Base-by-base conservation (phyloP, 192 early-diverging fungal species). In the Umbelopsis vinacea region DNA sequence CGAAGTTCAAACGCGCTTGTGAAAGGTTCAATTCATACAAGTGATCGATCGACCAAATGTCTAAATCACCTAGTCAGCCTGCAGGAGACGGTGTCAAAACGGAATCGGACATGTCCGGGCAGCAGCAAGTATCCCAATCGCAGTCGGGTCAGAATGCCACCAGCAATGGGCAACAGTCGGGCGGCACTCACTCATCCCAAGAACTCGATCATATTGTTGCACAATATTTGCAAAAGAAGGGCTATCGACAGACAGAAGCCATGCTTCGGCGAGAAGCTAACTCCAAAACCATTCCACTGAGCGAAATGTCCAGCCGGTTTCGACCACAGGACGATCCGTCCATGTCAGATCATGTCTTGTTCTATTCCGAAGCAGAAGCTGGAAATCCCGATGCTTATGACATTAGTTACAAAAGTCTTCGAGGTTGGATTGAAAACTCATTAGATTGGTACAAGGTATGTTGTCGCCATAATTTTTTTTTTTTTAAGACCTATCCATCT, bases 381-480 rank as follows among this genome's bases (percentile, higher is more conserved):
- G 92, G 87, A 14, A 94, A 95, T 74, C 92, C 95, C 5, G 90
- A 92, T 71, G 90, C 89, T 12, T 97, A 97, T 71, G 89, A 91
- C 52, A 77, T 87, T 52, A 90, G 88, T 67, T 98, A 98, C 81
- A 84, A 81, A 21, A 84, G 85, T 71, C 81, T 99, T 66, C 79
- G 92, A 52, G 84, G 87, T 46, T 97, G 94, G 95, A 91, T 98
- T 48, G 95, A 98, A 63, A 92, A 92, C 70, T 98, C 95, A 7
- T 85, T 99, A 52, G 98, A 98, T 74, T 87, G 89, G 71, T 99
- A 95, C 87, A 95, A 92, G 87, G 92, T 93, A 79, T n/a, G 8
- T 40, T 46, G 10, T 8, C 26, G 6, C 52, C 1, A 35, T 35
- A 4, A 47, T 8, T 21, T n/a, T 4, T 47, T 37, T 9, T 33